These are phyloP conservation scores for Yamadazyma phyllophila DNA, from an alignment of 805 yeast species.

Conservation along the genomic window DNA sequence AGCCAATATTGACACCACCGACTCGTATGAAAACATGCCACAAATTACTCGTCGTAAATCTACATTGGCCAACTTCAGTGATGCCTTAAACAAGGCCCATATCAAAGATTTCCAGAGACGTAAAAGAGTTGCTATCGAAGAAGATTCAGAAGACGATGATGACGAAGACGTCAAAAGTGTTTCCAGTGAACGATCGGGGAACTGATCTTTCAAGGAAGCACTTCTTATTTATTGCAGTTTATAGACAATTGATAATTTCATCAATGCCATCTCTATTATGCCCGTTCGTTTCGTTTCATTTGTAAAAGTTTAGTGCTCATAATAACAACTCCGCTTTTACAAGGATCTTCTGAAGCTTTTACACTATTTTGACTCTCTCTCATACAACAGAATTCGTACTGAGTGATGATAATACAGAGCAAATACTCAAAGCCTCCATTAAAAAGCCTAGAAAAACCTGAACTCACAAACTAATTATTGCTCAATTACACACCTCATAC, in stretches of 20 bases:
- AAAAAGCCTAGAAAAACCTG: too few species aligned
- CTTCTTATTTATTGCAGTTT: background rate
- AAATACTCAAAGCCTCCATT: too few species aligned
- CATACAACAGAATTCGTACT: too few species aligned
- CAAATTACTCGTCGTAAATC: slow-evolving; percentile 4
- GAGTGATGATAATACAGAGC: too few species aligned
- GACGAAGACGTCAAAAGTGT: slow-evolving; percentile 23
- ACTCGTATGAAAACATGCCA: slow-evolving; percentile 1
- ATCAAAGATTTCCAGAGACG: slow-evolving; percentile 82
- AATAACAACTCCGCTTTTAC: too few species aligned
- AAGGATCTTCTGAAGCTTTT: too few species aligned
- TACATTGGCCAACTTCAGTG: slow-evolving; percentile 45
- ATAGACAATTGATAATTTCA: background rate
- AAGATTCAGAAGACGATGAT: slow-evolving; percentile 35
- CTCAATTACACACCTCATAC: too few species aligned
- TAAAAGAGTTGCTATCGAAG: slow-evolving; percentile 29
- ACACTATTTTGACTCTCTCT: too few species aligned
- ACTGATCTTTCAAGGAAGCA: background rate
- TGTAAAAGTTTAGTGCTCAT: too few species aligned
- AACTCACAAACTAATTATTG: too few species aligned
- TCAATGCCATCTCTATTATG: background rate
- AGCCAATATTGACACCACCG: slow-evolving; percentile 5
- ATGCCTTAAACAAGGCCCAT: slow-evolving; percentile 70
- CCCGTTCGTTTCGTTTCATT: too few species aligned
- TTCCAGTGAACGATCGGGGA: background rate